Evolutionary conservation across 2,329 filamentous ascomycete genomes (phyloP).

Genomic region (Nakataea oryzae): DNA sequence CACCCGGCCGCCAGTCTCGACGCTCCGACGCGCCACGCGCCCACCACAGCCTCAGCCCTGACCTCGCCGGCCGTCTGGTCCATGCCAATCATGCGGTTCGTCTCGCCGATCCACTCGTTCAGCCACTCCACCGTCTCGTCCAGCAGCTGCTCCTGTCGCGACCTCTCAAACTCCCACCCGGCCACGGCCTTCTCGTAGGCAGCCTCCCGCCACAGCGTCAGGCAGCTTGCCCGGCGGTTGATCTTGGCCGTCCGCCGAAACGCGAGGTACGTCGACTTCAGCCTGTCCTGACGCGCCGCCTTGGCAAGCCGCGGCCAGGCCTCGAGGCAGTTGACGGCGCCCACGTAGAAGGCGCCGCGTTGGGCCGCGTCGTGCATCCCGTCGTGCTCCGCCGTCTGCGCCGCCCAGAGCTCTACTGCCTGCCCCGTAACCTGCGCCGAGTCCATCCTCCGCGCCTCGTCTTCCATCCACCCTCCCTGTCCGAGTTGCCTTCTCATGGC

Average conservation of each 20-base stretch:
- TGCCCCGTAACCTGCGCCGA: not conserved
- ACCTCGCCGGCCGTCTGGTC: conserved; percentile 9
- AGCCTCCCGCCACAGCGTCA: conserved; percentile 7
- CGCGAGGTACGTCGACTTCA: conserved; percentile 9
- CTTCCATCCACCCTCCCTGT: not conserved
- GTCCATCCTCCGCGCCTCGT: not conserved
- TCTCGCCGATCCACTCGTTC: conserved; percentile 11
- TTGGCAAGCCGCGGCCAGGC: conserved; percentile 9
- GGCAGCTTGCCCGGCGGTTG: conserved; percentile 6
- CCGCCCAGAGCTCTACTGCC: conserved; percentile 4
- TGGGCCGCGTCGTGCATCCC: conserved; percentile 6
- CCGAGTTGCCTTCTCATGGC: not conserved
- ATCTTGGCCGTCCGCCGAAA: conserved; percentile 10
- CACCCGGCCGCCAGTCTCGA: conserved; percentile 1
- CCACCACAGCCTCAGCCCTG: conserved; percentile 8
- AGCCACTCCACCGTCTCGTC: conserved; percentile 5
- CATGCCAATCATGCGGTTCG: conserved; percentile 11
- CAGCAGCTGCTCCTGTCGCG: conserved; percentile 5
- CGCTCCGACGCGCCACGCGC: conserved; percentile 7
- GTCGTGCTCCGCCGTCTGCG: not conserved
- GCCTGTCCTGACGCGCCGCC: conserved; percentile 7
- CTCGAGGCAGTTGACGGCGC: conserved; percentile 7
- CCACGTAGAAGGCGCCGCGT: conserved; percentile 13
- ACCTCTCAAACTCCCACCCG: conserved; percentile 5
- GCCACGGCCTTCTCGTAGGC: not conserved